Percentiles rank a stretch among this genome's conserved stretches.
These are phyloP conservation scores for Pyrenula aspistea DNA, from an alignment of 495 filamentous ascomycete genomes.

Conservation along the genomic window DNA sequence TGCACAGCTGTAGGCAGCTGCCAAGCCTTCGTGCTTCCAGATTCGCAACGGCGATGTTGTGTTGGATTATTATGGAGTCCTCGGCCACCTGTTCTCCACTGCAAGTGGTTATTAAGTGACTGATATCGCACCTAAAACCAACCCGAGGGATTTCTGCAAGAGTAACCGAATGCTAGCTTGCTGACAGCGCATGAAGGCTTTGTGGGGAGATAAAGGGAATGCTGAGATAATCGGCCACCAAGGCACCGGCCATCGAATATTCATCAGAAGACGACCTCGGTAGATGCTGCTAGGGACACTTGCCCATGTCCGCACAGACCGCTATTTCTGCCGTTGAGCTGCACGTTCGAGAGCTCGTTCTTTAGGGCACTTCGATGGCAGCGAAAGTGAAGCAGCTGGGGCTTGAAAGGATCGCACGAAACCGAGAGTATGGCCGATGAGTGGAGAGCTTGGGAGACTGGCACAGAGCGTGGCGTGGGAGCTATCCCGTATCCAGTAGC, in stretches of 20 bases:
- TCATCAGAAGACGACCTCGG: not conserved
- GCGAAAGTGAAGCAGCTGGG: not conserved
- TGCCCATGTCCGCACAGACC: not conserved
- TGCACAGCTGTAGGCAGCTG: not conserved
- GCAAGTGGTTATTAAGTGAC: not conserved
- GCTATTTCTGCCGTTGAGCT: not conserved
- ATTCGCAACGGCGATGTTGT: not conserved
- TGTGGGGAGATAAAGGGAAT: not conserved
- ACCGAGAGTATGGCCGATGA: not conserved
- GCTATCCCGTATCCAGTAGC: not conserved
- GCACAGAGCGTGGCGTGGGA: not conserved
- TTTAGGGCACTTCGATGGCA: not conserved
- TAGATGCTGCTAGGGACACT: not conserved
- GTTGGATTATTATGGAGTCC: not conserved
- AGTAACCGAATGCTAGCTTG: not conserved
- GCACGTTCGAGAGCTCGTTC: not conserved
- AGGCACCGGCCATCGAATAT: not conserved
- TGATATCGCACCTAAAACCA: not conserved
- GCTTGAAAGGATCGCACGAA: not conserved
- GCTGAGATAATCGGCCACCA: not conserved
- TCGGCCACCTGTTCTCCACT: not conserved
- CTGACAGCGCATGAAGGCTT: not conserved
- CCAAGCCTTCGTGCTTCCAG: not conserved
- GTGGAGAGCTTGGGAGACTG: not conserved
- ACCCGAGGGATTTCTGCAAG: not conserved